phyloP scores from a whole-genome alignment of 345 rosid species.

The Barbarea vulgaris region DNA sequence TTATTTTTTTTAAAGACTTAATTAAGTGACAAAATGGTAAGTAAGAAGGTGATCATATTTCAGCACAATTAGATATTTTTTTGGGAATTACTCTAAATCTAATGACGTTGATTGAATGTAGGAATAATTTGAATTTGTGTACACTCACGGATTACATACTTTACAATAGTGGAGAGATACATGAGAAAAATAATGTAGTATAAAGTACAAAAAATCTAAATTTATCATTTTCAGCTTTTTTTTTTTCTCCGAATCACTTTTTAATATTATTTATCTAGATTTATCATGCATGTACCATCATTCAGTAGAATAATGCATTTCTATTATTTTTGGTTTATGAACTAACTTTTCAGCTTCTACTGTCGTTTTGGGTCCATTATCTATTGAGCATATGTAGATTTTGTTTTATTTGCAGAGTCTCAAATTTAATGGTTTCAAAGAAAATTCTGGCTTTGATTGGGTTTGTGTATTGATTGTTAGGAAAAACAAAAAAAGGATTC shows the following conservation, averaged over 20 bases:
- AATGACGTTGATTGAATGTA: too few species aligned
- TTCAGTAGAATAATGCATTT: neutral
- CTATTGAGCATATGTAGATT: neutral
- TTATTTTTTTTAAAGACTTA: neutral
- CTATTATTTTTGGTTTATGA: neutral
- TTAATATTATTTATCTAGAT: neutral
- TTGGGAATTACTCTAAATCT: too few species aligned
- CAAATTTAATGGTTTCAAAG: neutral
- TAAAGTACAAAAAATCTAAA: too few species aligned
- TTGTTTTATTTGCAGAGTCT: neutral
- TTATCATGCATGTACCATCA: too few species aligned
- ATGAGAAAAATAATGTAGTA: too few species aligned
- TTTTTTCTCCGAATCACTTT: neutral
- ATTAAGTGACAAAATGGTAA: neutral
- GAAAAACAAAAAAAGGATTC: neutral
- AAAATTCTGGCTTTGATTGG: neutral
- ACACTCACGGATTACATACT: too few species aligned
- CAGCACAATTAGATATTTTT: neutral
- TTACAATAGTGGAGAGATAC: too few species aligned
- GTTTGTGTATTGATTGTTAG: neutral
- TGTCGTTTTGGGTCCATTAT: conserved; percentile 13
- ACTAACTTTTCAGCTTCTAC: neutral
- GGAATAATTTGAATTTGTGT: too few species aligned
- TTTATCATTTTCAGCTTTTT: too few species aligned
- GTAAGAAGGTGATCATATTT: neutral